Evolutionary conservation across 225 moss, liverwort and hornwort species (phyloP).

Genomic region (Bryoerythrophyllum caledonicum): DNA sequence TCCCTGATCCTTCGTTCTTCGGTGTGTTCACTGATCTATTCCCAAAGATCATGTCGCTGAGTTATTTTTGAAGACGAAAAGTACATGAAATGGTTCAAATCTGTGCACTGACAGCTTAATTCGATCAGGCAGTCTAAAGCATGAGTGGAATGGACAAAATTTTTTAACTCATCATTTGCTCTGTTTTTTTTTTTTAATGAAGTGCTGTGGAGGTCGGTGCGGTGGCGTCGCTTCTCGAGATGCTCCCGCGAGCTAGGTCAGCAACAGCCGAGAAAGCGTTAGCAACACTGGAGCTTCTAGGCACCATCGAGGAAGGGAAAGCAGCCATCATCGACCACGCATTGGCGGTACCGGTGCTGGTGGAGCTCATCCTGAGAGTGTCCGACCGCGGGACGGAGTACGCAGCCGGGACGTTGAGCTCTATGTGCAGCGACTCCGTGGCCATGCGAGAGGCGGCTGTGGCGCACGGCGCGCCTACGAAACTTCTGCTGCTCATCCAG

Average conservation of each 20-base stretch:
- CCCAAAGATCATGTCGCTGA: too few relatives aligned
- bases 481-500: constrained; percentile 56
- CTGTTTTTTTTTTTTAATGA: background rate
- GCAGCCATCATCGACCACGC: constrained; percentile 53
- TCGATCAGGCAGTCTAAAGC: background rate
- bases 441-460: constrained; percentile 52
- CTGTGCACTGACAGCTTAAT: background rate
- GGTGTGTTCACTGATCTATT: background rate
- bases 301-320: constrained; percentile 53
- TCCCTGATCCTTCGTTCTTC: too few relatives aligned
- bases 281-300: constrained; percentile 52
- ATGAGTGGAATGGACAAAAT: background rate
- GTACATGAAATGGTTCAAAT: too few relatives aligned
- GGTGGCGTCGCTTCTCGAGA: constrained; percentile 46
- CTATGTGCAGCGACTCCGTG: constrained; percentile 45
- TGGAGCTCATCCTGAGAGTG: constrained; percentile 55
- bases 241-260: constrained; percentile 48
- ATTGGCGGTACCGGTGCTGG: constrained; percentile 51
- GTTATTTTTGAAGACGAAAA: too few relatives aligned
- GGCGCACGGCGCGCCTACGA: constrained; percentile 52
- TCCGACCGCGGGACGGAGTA: constrained; percentile 64
- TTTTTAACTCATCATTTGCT: too few relatives aligned
- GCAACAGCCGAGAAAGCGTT: constrained; percentile 60
- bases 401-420: constrained; percentile 47
- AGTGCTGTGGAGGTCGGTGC: constrained; percentile 57